phyloP scores from a whole-genome alignment of 73 alveolate species.

The Chromera velia region DNA sequence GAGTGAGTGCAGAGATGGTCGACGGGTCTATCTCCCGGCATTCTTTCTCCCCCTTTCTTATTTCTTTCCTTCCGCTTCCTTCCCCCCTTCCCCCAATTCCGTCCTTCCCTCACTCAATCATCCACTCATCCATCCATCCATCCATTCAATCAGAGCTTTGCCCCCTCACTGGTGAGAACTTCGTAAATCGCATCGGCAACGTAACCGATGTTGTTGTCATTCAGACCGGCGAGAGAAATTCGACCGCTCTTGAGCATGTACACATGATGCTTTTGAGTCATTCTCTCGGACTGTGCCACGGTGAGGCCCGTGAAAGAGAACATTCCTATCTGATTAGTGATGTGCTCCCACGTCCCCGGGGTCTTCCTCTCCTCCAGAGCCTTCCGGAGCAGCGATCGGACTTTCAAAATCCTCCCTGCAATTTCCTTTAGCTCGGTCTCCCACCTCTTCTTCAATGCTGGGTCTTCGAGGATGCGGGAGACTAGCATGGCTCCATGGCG shows the following conservation, averaged over 20 bases:
- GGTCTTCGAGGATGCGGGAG: not conserved
- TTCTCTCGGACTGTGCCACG: constrained; percentile 73
- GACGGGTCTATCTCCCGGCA: too few relatives aligned
- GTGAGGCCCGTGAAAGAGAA: constrained; percentile 89
- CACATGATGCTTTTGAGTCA: constrained; percentile 75
- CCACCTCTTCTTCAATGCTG: not conserved
- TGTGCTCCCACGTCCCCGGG: constrained; percentile 78
- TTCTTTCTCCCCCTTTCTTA: too few relatives aligned
- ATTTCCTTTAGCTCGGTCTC: not conserved
- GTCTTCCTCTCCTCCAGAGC: not conserved
- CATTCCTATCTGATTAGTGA: constrained; percentile 84
- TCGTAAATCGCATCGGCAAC: constrained; percentile 85
- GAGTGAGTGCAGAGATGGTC: too few relatives aligned
- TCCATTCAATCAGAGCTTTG: not conserved
- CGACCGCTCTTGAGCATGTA: constrained; percentile 79
- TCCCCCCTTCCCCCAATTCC: too few relatives aligned
- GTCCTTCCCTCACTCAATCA: too few relatives aligned
- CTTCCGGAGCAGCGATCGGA: not conserved
- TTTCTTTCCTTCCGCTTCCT: too few relatives aligned
- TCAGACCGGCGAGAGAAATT: constrained; percentile 82
- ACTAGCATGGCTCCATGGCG: constrained; percentile 85
- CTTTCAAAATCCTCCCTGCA: not conserved
- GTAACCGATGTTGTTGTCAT: constrained; percentile 72
- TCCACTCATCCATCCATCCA: not conserved
- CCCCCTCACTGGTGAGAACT: constrained; percentile 48